Base-by-base conservation (phyloP, 495 filamentous ascomycete genomes). In the Penicillium pancosmium region DNA sequence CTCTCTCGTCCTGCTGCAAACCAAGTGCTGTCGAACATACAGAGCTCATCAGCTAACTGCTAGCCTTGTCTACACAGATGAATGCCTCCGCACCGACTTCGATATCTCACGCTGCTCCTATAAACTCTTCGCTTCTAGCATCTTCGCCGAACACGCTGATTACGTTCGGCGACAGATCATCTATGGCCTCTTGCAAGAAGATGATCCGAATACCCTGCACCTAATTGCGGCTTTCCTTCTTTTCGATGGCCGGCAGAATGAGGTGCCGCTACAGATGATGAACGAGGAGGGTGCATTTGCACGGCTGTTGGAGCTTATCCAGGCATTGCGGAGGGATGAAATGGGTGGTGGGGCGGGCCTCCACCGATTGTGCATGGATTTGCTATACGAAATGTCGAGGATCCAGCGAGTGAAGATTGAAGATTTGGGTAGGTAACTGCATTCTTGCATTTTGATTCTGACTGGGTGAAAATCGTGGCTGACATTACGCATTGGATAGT, bases 381-480 rank as follows among this genome's bases (percentile, higher is more conserved):
- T 98, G 57, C 80, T 98, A 62, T 98, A 96, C 73, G 94, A 98
- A 79, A 97, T 97, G 91, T 95, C 91, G 43, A 84, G 95, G 50
- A 91, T 97, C 71, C 93, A 98, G 74, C 80, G 86, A 49, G 69
- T 98, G 18, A 86, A 84, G 60, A 75, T 80, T 55, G 86, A 92
- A 58, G 93, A 98, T 67, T 72, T 98, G 56, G 78, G 89, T 82
- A 80, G 76, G 43, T 48, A 34, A 43, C 10, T 10, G 15, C 4
- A 50, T 19, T 4, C 10, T 1, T 38, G 11, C 36, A 16, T 16
- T 35, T 27, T 34, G 38, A 19, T 12, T 33, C 5, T 4, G 43
- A 33, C 43, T 57, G 41, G 36, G 11, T n/a, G 11, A 38, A 13
- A 38, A 1, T 12, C 15, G 36, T 38, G 36, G 36, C 36, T 38